Conservation (phyloP, 2,329 filamentous ascomycete species). For the Apiospora kogelbergensis region DNA sequence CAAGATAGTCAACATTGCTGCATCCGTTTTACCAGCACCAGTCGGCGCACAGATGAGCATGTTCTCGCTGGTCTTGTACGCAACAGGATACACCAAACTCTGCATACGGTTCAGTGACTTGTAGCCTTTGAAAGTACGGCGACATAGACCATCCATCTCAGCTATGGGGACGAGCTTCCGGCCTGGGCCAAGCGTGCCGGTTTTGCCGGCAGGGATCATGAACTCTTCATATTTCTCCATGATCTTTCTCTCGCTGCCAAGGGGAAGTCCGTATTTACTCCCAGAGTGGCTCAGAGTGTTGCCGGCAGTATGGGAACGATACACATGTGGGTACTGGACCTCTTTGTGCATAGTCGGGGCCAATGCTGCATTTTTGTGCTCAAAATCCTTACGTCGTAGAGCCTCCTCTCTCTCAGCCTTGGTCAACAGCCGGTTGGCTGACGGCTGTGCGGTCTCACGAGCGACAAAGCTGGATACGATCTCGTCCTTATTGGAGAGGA, state of each 20-base stretch:
- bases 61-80: constrained; percentile 94
- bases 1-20: constrained; percentile 93
- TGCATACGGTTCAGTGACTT: constrained; percentile 96
- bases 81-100: constrained; percentile 91
- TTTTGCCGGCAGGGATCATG: constrained; percentile 76
- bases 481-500: constrained; percentile 75
- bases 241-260: constrained; percentile 71
- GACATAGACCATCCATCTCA: constrained; percentile 85
- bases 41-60: constrained; percentile 99
- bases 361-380: constrained; percentile 78
- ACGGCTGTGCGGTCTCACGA: constrained; percentile 34
- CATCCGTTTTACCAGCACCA: constrained; percentile 97
- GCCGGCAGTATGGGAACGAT: constrained; percentile 78
- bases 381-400: constrained; percentile 71
- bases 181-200: constrained; percentile 70
- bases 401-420: constrained; percentile 77
- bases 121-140: constrained; percentile 91
- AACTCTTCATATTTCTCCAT: constrained; percentile 85
- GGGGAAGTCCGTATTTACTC: constrained; percentile 78
- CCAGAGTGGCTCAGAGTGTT: constrained; percentile 82
- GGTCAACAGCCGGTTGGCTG: constrained; percentile 61
- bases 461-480: constrained; percentile 53
- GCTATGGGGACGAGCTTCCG: constrained; percentile 77
- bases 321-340: constrained; percentile 89
- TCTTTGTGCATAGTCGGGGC: constrained; percentile 71